Evolutionary conservation across 1,139 yeast species (phyloP), one percentile per base, ranked within the genome.

Genomic region (Eremothecium sinecaudum): DNA sequence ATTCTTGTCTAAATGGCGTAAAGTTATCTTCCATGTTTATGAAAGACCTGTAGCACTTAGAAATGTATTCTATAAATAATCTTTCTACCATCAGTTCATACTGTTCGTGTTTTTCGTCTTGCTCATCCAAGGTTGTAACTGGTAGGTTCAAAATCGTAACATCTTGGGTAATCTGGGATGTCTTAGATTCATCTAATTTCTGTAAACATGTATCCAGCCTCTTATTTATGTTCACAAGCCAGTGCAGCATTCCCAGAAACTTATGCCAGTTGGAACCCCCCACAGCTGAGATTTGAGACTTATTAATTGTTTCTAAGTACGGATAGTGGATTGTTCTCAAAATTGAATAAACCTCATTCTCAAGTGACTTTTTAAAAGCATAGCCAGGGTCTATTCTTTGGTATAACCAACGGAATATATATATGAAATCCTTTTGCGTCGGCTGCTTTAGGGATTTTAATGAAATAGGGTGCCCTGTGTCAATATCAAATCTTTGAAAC

Each of bases 221-320:
- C 19, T 64, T 61, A 45, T 69, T 73, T 24, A 79, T 61, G 47
- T 72, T 72, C 9, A 80, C 75, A 32, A 83, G 53, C 94, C 94
- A 83, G 54, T 79, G 75, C 22, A 84, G 62, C 69, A 86, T 73
- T 2, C 92, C 94, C 34, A 86, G 59, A 48, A 83, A 80, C 15
- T 73, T 71, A 12, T 84, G 87, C 96, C 96, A 84, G 48, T 79
- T 79, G 39, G 79, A 79, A 1, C 94, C 94, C 2, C 95, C 95
- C 5, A 84, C 95, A 0, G 95, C 95, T 32, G 87, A 76, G 21
- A 86, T 76, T 53, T 83, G 94, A 1, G 90, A 78, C 49, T 86
- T 74, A 55, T 79, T 81, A 29, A 86, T 76, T 0, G 81, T 67
- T 28, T 82, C 94, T 38, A 84, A 57, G 54, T 79, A 83, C 1